Evolutionary conservation across 2,329 filamentous ascomycete genomes (phyloP).

Genomic region (Paramyrothecium sp.): DNA sequence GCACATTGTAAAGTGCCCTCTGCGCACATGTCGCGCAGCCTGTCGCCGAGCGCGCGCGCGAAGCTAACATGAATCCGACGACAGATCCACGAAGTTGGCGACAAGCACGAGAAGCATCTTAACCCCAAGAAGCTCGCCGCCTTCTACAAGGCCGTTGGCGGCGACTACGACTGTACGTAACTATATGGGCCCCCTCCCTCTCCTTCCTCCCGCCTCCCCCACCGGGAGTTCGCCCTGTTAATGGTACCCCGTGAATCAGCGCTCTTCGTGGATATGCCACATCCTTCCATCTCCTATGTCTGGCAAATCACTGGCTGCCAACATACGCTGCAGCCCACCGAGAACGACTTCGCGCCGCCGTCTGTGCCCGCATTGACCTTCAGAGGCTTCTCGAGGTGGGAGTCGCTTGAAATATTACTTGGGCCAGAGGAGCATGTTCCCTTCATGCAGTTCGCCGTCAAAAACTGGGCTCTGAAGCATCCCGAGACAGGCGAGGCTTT

Average conservation of each 20-base stretch:
- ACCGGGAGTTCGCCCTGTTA: conserved; percentile 1
- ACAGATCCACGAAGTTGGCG: conserved; percentile 49
- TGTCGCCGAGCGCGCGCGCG: background rate
- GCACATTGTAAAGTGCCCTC: conserved; percentile 59
- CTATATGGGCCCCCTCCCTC: conserved; percentile 1
- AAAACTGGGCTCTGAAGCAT: conserved; percentile 72
- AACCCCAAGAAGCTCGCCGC: conserved; percentile 70
- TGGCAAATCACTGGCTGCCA: conserved; percentile 90
- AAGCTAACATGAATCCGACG: conserved; percentile 39
- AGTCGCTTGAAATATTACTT: conserved; percentile 85
- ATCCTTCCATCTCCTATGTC: conserved; percentile 80
- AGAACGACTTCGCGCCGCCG: conserved; percentile 71
- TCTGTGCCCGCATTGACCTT: conserved; percentile 79
- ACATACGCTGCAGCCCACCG: conserved; percentile 77
- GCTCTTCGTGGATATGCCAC: conserved; percentile 75
- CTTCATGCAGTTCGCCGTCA: conserved; percentile 78
- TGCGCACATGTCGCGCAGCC: background rate
- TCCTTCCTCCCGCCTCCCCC: no score
- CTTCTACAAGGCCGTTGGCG: conserved; percentile 74
- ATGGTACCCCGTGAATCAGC: conserved; percentile 33
- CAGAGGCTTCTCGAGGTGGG: conserved; percentile 88
- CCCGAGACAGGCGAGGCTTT: conserved; percentile 72
- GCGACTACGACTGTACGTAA: conserved; percentile 66
- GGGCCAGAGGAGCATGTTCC: conserved; percentile 85
- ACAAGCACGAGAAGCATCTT: conserved; percentile 50